Conservation (phyloP, 225 moss, liverwort and hornwort species). For the Marchantia paleacea region DNA sequence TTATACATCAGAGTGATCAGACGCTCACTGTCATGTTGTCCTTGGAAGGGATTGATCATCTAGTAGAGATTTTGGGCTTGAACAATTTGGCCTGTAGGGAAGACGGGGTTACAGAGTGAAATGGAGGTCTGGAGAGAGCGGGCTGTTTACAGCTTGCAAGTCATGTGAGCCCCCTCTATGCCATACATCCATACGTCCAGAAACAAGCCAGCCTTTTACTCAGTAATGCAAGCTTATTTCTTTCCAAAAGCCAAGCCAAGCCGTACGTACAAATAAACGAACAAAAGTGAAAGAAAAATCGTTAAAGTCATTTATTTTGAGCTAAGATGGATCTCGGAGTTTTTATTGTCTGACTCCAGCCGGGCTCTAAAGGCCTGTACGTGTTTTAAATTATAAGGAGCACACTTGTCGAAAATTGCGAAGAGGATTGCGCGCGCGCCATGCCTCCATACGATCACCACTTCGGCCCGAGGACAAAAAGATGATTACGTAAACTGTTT, state of each 20-base stretch:
- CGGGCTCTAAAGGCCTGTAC: background rate
- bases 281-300: background rate
- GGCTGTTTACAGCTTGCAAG: no score
- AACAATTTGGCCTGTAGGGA: no score
- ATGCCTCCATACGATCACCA: background rate
- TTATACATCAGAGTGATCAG: no score
- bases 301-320: background rate
- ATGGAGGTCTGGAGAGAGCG: no score
- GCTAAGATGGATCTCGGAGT: background rate
- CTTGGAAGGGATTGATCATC: no score
- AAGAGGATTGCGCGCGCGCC: background rate
- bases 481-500: background rate
- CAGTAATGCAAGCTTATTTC: background rate
- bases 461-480: constrained; percentile 2
- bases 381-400: background rate
- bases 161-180: no score
- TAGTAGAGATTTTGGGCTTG: no score
- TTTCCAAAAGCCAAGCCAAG: background rate
- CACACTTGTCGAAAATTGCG: background rate
- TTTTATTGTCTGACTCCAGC: background rate
- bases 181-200: no score
- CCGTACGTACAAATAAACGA: background rate
- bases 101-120: no score
- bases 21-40: no score
- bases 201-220: no score